A percentile compares a stretch with the other conserved stretches of the same genome.
These are phyloP conservation scores for Globisporangium nagaii DNA, from an alignment of 352 stramenopile species.

Conservation along the genomic window DNA sequence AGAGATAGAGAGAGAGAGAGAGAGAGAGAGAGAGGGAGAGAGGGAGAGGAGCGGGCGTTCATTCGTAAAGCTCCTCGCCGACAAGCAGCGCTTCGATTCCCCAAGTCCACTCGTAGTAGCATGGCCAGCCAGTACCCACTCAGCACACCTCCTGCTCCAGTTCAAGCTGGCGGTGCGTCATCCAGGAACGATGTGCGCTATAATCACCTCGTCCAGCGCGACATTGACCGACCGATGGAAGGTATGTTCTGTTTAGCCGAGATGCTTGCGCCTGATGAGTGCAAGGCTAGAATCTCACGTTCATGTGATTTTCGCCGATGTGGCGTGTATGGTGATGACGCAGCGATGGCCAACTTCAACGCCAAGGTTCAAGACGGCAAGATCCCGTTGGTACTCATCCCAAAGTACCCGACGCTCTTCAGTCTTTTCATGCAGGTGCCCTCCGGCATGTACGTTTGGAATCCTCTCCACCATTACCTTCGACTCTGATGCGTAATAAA, in stretches of 20 bases:
- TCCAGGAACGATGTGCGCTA: slow-evolving; percentile 10
- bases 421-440: slow-evolving; percentile 25
- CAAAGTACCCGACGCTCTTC: slow-evolving; percentile 35
- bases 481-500: too few species aligned
- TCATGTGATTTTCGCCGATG: neutral
- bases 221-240: slow-evolving; percentile 25
- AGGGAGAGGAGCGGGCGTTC: too few species aligned
- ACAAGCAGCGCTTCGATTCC: too few species aligned
- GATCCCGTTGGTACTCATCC: slow-evolving; percentile 65
- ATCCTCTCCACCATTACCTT: too few species aligned
- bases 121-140: too few species aligned
- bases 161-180: neutral
- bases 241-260: slow-evolving; percentile 5
- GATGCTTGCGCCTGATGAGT: neutral
- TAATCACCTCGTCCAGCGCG: slow-evolving; percentile 26
- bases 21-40: too few species aligned
- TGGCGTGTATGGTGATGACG: neutral
- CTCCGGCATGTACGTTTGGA: slow-evolving; percentile 18
- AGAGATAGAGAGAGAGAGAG: too few species aligned
- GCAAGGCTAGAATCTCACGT: too few species aligned
- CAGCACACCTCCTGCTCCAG: too few species aligned
- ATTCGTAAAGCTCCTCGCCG: too few species aligned
- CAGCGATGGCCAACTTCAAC: slow-evolving; percentile 50
- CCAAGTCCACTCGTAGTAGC: too few species aligned
- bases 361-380: slow-evolving; percentile 36